Percentiles rank a stretch among this genome's conserved stretches.
Evolutionary conservation across 1,284 basidiomycete species (phyloP).

Genomic region (Trichosporon sp.): DNA sequence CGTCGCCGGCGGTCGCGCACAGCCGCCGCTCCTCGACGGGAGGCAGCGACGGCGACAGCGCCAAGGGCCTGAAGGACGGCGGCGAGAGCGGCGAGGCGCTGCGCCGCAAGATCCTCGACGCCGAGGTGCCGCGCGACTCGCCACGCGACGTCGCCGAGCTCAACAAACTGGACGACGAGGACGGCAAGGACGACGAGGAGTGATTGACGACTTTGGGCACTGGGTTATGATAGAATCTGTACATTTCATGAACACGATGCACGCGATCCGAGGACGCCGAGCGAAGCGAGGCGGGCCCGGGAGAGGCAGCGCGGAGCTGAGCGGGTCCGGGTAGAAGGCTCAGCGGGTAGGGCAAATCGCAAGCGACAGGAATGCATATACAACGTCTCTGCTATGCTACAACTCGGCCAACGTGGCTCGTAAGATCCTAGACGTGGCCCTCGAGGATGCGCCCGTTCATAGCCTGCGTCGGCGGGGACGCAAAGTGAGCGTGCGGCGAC

Average conservation of each 20-base stretch:
- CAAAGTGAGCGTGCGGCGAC: not conserved
- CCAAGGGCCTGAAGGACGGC: not conserved
- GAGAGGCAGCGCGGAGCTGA: no score
- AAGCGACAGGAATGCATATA: not conserved
- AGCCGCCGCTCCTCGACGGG: not conserved
- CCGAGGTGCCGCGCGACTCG: conserved; percentile 43
- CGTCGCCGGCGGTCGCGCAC: not conserved
- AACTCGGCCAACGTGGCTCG: no score
- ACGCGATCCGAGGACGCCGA: no score
- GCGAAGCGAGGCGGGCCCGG: no score
- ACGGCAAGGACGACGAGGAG: conserved; percentile 9
- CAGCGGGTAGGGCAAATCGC: no score
- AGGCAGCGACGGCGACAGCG: not conserved
- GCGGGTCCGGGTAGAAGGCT: no score
- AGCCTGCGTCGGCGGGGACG: not conserved
- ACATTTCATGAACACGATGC: not conserved
- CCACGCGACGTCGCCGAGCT: conserved; percentile 29
- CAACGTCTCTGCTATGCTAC: not conserved
- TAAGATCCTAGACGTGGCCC: not conserved
- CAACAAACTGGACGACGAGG: not conserved
- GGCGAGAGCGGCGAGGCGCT: conserved; percentile 18
- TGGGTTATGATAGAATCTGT: not conserved
- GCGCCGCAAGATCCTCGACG: conserved; percentile 40
- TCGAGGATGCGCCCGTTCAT: not conserved
- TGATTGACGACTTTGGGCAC: not conserved